Conservation (phyloP, 257 asterid species). For the Solanum bulbocastanum region DNA sequence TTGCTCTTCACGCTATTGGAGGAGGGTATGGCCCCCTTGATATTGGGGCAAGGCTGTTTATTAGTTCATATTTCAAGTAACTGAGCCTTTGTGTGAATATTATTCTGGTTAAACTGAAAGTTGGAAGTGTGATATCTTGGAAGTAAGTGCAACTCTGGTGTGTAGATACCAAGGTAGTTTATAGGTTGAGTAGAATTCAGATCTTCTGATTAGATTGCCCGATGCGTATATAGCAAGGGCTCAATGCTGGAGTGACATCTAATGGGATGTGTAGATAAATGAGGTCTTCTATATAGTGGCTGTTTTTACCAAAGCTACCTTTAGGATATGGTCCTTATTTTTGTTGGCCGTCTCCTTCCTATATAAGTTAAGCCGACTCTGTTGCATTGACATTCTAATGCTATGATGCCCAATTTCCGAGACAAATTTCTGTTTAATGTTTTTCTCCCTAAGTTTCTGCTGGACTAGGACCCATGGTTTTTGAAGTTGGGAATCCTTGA, state of each 20-base stretch:
- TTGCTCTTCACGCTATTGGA: conserved; percentile 67
- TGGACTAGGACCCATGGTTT: background rate
- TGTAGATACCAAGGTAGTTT: background rate
- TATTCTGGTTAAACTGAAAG: background rate
- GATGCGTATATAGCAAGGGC: background rate
- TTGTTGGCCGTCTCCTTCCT: background rate
- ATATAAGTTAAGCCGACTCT: background rate
- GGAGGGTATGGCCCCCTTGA: conserved; percentile 80
- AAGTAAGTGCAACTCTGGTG: background rate
- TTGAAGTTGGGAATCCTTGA: background rate
- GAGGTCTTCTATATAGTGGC: background rate
- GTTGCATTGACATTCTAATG: background rate
- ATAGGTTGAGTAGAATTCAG: background rate
- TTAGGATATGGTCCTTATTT: background rate
- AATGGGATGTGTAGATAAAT: background rate
- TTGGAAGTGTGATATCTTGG: background rate
- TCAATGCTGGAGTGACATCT: background rate
- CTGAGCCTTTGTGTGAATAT: background rate
- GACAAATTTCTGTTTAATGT: background rate
- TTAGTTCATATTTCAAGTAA: conserved; percentile 48
- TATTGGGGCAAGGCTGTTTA: conserved; percentile 55
- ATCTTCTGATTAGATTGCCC: background rate
- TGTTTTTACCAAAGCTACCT: background rate
- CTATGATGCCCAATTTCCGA: background rate
- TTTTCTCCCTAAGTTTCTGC: background rate